Percentiles rank a stretch among this genome's conserved stretches.
These are phyloP conservation scores for Magnaporthiopsis incrustans DNA, from an alignment of 2,329 filamentous ascomycete genomes.

Conservation along the genomic window DNA sequence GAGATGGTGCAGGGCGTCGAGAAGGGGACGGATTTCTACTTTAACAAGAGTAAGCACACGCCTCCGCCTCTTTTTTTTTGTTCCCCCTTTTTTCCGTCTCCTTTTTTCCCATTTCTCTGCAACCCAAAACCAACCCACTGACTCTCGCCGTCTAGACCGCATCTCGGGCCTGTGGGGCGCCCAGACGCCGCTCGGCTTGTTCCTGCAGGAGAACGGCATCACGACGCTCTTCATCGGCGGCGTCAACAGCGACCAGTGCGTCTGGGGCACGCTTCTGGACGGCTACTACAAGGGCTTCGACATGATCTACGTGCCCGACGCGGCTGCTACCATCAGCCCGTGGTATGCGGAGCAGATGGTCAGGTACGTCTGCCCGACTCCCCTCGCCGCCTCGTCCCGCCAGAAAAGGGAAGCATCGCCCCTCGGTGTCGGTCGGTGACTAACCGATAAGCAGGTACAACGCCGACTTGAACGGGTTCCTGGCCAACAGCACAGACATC, in stretches of 20 bases:
- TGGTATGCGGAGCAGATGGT: slow-evolving; percentile 26
- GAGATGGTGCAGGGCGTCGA: slow-evolving; percentile 21
- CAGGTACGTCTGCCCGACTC: slow-evolving; percentile 6
- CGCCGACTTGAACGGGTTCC: slow-evolving; percentile 19
- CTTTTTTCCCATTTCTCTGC: not conserved
- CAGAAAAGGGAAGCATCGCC: too few species aligned
- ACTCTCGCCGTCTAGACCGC: slow-evolving; percentile 23
- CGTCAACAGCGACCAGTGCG: slow-evolving; percentile 53
- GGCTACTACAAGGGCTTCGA: slow-evolving; percentile 47
- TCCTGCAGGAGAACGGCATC: slow-evolving; percentile 29
- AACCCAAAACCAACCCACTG: not conserved
- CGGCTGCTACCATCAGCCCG: slow-evolving; percentile 39
- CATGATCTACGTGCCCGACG: slow-evolving; percentile 44
- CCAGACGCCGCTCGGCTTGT: slow-evolving; percentile 32
- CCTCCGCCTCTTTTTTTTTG: not conserved
- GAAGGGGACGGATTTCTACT: slow-evolving; percentile 31
- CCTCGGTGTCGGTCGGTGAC: too few species aligned
- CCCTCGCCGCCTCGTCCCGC: too few species aligned
- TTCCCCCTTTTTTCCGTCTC: too few species aligned
- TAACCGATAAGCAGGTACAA: slow-evolving; percentile 15
- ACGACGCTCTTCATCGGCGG: slow-evolving; percentile 46
- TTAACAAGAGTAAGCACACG: slow-evolving; percentile 34
- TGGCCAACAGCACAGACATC: slow-evolving; percentile 10
- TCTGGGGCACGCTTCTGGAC: slow-evolving; percentile 45
- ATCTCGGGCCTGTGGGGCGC: slow-evolving; percentile 47